These are phyloP conservation scores for Trematosphaeria pertusa DNA, from an alignment of 2,329 filamentous ascomycete species.

Conservation along the genomic window DNA sequence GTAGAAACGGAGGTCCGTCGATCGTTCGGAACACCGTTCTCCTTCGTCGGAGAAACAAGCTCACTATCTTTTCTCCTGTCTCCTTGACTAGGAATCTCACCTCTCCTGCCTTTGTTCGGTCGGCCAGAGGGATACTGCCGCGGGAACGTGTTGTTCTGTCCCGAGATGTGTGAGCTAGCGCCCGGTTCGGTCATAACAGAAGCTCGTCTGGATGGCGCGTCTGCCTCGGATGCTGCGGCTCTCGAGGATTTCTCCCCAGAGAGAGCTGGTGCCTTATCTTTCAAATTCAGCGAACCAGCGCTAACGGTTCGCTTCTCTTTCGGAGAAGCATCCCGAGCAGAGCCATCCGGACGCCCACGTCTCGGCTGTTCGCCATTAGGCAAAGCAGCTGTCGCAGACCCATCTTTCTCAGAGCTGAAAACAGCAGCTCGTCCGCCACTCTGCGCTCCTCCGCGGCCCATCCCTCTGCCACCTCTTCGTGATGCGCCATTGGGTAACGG, in stretches of 20 bases:
- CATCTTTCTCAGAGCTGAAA: constrained; percentile 51
- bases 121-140: constrained; percentile 40
- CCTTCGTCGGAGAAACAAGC: constrained; percentile 36
- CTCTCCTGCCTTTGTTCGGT: constrained; percentile 38
- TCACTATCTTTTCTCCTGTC: constrained; percentile 45
- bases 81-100: constrained; percentile 33
- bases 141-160: constrained; percentile 35
- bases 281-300: constrained; percentile 37
- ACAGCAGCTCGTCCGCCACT: constrained; percentile 58
- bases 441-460: constrained; percentile 63
- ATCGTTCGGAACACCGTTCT: constrained; percentile 34
- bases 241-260: constrained; percentile 36
- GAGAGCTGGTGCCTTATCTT: constrained; percentile 32
- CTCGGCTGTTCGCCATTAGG: constrained; percentile 42
- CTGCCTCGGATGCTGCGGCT: constrained; percentile 28
- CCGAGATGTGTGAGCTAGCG: constrained; percentile 16
- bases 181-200: constrained; percentile 23
- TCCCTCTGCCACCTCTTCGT: constrained; percentile 53
- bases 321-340: constrained; percentile 36
- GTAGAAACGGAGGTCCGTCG: constrained; percentile 40
- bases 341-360: constrained; percentile 39
- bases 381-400: constrained; percentile 22
- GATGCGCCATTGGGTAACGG: constrained; percentile 66
- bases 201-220: constrained; percentile 28
- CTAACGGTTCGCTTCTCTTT: constrained; percentile 46